phyloP scores from a whole-genome alignment of 139 green algal genomes.

The Chlamydomonas incerta region DNA sequence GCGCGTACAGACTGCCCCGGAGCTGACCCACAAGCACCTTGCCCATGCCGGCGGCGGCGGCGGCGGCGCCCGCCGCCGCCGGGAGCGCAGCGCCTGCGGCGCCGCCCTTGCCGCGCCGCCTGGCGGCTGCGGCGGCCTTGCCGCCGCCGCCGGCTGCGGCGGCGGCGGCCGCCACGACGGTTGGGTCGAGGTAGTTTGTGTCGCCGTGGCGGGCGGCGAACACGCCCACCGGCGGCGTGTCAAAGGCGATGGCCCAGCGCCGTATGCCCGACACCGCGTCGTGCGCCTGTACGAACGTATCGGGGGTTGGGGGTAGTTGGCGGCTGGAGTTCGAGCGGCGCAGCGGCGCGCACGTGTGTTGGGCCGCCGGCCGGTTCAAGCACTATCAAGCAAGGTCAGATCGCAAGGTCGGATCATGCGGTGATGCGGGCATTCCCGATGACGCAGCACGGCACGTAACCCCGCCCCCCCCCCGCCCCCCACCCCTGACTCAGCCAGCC shows the following conservation, averaged over 20 bases:
- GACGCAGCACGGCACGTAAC: too few species aligned
- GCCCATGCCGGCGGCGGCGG: not conserved
- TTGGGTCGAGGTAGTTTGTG: conserved; percentile 52
- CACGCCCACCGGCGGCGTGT: conserved; percentile 72
- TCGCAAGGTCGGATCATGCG: too few species aligned
- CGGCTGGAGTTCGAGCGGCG: too few species aligned
- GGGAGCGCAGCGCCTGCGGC: not conserved
- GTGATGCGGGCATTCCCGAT: too few species aligned
- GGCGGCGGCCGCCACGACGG: not conserved
- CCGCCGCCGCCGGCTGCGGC: not conserved
- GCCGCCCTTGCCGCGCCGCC: not conserved
- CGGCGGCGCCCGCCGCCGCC: not conserved
- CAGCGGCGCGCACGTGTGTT: too few species aligned
- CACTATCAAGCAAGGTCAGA: too few species aligned
- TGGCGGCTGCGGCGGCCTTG: conserved; percentile 44
- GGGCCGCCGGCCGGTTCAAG: not conserved
- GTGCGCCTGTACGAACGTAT: conserved; percentile 44
- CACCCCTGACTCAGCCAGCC: not conserved
- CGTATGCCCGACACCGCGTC: conserved; percentile 63
- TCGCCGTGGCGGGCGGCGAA: conserved; percentile 47
- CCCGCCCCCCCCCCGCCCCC: not conserved
- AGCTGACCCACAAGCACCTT: conserved; percentile 65
- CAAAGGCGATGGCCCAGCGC: conserved; percentile 76
- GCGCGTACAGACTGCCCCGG: conserved; percentile 65
- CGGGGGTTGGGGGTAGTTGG: too few species aligned